Conservation (phyloP, 1,284 basidiomycete species). For the Malassezia pachydermatis region DNA sequence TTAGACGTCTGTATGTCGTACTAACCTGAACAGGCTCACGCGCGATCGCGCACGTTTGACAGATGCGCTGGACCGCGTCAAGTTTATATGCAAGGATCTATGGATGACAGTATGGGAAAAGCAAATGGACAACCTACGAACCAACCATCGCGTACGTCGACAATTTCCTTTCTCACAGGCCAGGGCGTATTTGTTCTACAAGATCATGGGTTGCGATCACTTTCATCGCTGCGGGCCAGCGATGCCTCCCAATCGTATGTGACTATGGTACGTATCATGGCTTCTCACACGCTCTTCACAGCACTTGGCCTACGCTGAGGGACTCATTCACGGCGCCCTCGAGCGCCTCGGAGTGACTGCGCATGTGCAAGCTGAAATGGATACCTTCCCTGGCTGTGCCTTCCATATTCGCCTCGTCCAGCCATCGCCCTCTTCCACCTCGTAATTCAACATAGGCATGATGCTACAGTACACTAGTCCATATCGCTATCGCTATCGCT, state of each 20-base stretch:
- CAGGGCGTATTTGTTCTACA: constrained; percentile 88
- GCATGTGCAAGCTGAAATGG: constrained; percentile 11
- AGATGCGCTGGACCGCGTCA: constrained; percentile 78
- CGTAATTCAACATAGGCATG: background rate
- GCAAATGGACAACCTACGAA: constrained; percentile 86
- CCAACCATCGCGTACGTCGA: constrained; percentile 68
- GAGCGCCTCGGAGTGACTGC: constrained; percentile 15
- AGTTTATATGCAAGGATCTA: constrained; percentile 93
- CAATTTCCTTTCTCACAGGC: background rate
- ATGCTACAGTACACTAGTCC: constrained; percentile 13
- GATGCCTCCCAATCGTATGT: background rate
- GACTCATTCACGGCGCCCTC: constrained; percentile 20
- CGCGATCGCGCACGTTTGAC: constrained; percentile 64
- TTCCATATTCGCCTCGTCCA: constrained; percentile 12
- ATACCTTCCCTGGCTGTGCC: constrained; percentile 11
- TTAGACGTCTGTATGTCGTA: background rate
- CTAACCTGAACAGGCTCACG: constrained; percentile 55
- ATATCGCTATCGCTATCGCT: constrained; percentile 27
- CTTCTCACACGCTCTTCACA: background rate
- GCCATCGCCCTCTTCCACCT: background rate
- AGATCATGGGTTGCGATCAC: constrained; percentile 77
- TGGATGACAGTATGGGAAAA: constrained; percentile 79
- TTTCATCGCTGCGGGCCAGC: constrained; percentile 55
- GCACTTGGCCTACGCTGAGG: constrained; percentile 19
- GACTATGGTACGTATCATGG: background rate